Conservation (phyloP, 805 yeast genomes). For the Myxozyma vanderwaltii region DNA sequence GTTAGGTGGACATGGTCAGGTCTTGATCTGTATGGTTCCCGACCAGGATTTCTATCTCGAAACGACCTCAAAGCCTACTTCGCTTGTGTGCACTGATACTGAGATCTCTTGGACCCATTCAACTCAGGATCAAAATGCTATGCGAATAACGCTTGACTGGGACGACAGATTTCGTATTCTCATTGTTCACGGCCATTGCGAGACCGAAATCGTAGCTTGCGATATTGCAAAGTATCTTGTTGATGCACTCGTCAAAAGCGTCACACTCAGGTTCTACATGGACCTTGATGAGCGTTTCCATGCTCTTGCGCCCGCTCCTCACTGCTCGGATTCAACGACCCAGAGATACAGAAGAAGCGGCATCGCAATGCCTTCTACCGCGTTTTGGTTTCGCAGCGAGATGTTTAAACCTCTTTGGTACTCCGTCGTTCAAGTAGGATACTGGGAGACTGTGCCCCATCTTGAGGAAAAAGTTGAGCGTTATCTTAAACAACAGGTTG, state of each 20-base stretch:
- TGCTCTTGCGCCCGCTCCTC: neutral
- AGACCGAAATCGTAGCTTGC: neutral
- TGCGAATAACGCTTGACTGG: neutral
- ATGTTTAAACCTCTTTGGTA: constrained; percentile 3
- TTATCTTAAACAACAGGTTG: neutral
- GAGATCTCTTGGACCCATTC: neutral
- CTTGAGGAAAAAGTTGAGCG: constrained; percentile 6
- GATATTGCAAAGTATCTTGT: neutral
- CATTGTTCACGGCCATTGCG: neutral
- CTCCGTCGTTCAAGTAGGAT: neutral
- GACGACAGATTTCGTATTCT: constrained; percentile 4
- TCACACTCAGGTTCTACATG: neutral
- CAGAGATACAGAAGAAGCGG: neutral
- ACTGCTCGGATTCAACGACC: neutral
- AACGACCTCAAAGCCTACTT: neutral
- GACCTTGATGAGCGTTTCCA: neutral
- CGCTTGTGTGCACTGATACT: neutral
- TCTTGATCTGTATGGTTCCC: neutral
- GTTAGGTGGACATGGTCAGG: neutral
- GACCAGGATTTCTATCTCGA: neutral
- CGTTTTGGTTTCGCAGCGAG: constrained; percentile 5
- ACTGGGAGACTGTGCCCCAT: neutral
- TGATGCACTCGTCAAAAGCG: constrained; percentile 1
- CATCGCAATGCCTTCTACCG: neutral
- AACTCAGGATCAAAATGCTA: neutral